These are phyloP conservation scores for Mrakia frigida DNA, from an alignment of 768 basidiomycete genomes.

Conservation along the genomic window DNA sequence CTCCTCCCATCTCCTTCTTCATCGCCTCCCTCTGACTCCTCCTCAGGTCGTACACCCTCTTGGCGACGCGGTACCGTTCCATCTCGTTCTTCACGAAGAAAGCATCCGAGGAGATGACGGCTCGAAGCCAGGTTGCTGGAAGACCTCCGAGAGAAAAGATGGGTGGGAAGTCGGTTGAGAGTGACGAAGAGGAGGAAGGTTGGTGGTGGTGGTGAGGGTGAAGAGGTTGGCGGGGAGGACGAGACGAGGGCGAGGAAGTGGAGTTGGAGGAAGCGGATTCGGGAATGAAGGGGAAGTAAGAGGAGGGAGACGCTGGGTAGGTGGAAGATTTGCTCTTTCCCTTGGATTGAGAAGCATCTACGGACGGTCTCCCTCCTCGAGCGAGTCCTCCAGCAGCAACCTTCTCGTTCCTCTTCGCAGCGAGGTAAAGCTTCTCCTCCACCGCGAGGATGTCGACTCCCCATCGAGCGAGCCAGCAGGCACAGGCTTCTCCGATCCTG, in stretches of 20 bases:
- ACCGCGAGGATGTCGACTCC: constrained; percentile 66
- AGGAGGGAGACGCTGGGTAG: background rate
- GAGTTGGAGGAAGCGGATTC: too few relatives aligned
- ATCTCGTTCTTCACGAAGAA: constrained; percentile 74
- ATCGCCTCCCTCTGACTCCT: constrained; percentile 42
- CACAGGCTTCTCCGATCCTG: constrained; percentile 84
- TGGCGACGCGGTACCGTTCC: constrained; percentile 73
- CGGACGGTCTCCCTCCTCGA: background rate
- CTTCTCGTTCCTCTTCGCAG: background rate
- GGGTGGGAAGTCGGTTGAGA: constrained; percentile 43
- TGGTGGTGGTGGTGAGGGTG: constrained; percentile 31
- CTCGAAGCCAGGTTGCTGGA: constrained; percentile 65
- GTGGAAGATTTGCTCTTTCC: background rate
- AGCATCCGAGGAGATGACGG: constrained; percentile 67
- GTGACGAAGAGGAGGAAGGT: constrained; percentile 34
- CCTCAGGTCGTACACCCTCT: constrained; percentile 67
- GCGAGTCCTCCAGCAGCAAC: background rate
- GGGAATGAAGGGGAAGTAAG: background rate
- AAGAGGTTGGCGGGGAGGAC: constrained; percentile 2
- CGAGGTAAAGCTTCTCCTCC: constrained; percentile 49
- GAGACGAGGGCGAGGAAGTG: constrained; percentile 8
- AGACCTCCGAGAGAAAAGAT: constrained; percentile 76
- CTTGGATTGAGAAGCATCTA: background rate
- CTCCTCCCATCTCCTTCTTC: background rate
- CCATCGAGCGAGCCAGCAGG: constrained; percentile 85